Evolutionary conservation across 768 basidiomycete genomes (phyloP).

Genomic region (Hericium coralloides): DNA sequence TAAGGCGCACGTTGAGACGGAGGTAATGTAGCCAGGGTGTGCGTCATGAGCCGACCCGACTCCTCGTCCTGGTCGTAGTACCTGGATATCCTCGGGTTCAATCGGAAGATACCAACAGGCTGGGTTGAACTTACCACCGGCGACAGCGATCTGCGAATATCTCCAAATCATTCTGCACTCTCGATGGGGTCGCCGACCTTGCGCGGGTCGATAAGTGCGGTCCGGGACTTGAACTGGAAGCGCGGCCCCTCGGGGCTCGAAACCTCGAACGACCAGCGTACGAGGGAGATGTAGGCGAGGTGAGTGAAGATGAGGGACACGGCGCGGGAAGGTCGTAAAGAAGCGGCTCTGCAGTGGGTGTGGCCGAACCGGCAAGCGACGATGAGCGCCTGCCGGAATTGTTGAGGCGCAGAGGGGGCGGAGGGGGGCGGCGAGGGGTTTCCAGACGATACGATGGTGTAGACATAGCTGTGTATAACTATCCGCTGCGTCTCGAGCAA

Average conservation of each 20-base stretch:
- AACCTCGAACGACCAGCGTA: slow-evolving; percentile 5
- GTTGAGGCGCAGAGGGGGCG: slow-evolving; percentile 13
- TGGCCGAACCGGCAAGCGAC: not conserved
- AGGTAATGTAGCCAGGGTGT: slow-evolving; percentile 70
- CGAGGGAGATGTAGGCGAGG: slow-evolving; percentile 9
- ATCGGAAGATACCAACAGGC: not conserved
- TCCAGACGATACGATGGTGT: slow-evolving; percentile 10
- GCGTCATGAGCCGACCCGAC: slow-evolving; percentile 72
- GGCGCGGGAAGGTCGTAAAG: slow-evolving; percentile 17
- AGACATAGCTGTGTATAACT: slow-evolving; percentile 7
- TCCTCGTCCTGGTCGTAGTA: slow-evolving; percentile 78
- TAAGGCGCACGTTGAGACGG: slow-evolving; percentile 83
- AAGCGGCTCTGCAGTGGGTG: slow-evolving; percentile 12
- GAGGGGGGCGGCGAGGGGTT: slow-evolving; percentile 13
- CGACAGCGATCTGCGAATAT: slow-evolving; percentile 70
- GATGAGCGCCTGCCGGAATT: slow-evolving; percentile 7
- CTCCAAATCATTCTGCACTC: slow-evolving; percentile 61
- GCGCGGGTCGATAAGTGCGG: slow-evolving; percentile 52
- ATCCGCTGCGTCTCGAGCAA: not conserved
- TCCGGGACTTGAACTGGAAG: slow-evolving; percentile 29
- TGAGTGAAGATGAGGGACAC: not conserved
- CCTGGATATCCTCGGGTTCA: slow-evolving; percentile 33
- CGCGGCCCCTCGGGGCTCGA: slow-evolving; percentile 14
- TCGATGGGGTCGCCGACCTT: slow-evolving; percentile 64
- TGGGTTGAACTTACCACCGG: slow-evolving; percentile 48